These are phyloP conservation scores for Arabidopsis hybrid DNA, from an alignment of 441 rosid species.

Conservation along the genomic window DNA sequence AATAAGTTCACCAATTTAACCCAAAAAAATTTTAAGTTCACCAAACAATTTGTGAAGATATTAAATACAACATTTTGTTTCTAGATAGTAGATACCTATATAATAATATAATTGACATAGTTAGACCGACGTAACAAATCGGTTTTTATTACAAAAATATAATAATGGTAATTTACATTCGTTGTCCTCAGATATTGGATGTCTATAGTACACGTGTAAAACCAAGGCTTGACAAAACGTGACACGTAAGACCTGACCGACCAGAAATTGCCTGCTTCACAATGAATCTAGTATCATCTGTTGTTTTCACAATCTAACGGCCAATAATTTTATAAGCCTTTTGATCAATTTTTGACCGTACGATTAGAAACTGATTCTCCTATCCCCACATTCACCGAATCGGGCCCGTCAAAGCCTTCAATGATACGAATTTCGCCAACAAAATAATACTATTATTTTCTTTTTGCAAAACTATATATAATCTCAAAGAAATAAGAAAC, in stretches of 20 bases:
- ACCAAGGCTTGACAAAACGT: neutral
- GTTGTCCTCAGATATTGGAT: constrained; percentile 34
- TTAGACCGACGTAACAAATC: constrained; percentile 26
- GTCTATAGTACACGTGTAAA: constrained; percentile 26
- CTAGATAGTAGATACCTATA: neutral
- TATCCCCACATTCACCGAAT: constrained; percentile 11
- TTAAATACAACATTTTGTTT: neutral
- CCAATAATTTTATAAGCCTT: neutral
- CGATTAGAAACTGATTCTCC: constrained; percentile 16
- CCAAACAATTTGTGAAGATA: neutral
- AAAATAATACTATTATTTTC: neutral
- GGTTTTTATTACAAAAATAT: neutral
- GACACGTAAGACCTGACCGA: constrained; percentile 33
- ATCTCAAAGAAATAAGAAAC: neutral
- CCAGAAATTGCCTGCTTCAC: constrained; percentile 23
- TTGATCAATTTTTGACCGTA: neutral
- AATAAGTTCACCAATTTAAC: neutral
- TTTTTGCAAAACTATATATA: neutral
- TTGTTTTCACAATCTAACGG: constrained; percentile 25
- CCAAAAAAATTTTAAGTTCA: neutral
- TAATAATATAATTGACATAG: neutral
- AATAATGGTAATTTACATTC: neutral
- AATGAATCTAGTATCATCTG: constrained; percentile 2
- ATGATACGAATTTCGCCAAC: neutral
- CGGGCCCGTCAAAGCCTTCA: neutral